A percentile compares a stretch with the other conserved stretches of the same genome.
Evolutionary conservation across 805 yeast genomes (phyloP).

Genomic region (Candida succiphila): DNA sequence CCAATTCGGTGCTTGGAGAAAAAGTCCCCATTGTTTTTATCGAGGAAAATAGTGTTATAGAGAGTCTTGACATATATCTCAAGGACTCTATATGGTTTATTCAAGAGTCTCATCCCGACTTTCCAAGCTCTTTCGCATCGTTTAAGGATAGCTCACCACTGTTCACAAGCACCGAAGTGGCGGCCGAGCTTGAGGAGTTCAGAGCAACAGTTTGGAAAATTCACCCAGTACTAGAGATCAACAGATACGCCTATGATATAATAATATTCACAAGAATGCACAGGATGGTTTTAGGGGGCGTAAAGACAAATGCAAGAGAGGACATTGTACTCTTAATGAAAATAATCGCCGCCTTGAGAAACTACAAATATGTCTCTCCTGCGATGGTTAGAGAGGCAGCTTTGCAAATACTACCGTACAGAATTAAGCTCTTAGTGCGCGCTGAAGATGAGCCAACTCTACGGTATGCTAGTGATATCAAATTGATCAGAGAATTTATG

Average conservation of each 20-base stretch:
- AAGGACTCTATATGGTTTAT: neutral
- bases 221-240: conserved; percentile 31
- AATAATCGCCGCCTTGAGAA: conserved; percentile 31
- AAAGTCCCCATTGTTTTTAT: too few relatives aligned
- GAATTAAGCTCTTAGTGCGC: conserved; percentile 21
- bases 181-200: neutral
- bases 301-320: conserved; percentile 33
- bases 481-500: conserved; percentile 29
- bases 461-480: conserved; percentile 45
- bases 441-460: conserved; percentile 41
- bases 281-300: conserved; percentile 41
- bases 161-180: too few relatives aligned
- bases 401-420: conserved; percentile 36
- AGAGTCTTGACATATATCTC: neutral
- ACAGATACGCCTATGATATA: conserved; percentile 47
- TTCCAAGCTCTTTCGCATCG: too few relatives aligned
- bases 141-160: too few relatives aligned
- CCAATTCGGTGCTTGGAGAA: too few relatives aligned
- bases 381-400: conserved; percentile 40
- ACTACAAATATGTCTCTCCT: conserved; percentile 38
- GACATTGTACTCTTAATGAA: conserved; percentile 32
- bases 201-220: neutral
- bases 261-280: conserved; percentile 43
- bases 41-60: too few relatives aligned
- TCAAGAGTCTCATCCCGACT: neutral